Conservation (phyloP, 495 filamentous ascomycete genomes). For the Ascodesmis nigricans region DNA sequence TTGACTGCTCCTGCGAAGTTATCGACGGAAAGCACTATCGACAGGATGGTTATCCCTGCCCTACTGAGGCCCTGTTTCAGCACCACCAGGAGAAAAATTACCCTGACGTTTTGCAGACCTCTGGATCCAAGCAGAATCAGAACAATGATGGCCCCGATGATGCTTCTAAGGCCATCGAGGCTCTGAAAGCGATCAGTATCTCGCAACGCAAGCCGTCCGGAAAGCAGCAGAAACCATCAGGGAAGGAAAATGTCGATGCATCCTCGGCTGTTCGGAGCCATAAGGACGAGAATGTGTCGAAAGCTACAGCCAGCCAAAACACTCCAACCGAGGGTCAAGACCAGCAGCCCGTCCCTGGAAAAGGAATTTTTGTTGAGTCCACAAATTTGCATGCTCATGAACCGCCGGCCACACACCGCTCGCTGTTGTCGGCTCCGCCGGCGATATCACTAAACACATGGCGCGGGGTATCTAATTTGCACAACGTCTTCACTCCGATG, state of each 20-base stretch:
- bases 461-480: neutral
- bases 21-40: constrained; percentile 8
- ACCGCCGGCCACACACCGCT: no score
- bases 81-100: constrained; percentile 9
- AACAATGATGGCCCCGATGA: constrained; percentile 6
- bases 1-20: constrained; percentile 8
- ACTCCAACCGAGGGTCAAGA: no score
- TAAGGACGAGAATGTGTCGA: no score
- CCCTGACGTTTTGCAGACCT: no score
- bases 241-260: constrained; percentile 1
- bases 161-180: constrained; percentile 1
- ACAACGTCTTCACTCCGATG: constrained; percentile 1
- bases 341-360: no score
- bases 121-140: no score
- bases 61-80: constrained; percentile 8
- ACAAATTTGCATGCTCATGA: no score
- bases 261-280: neutral
- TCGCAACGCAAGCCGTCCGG: neutral
- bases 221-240: neutral
- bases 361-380: constrained; percentile 1
- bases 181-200: constrained; percentile 3
- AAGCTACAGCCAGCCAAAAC: no score
- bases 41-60: constrained; percentile 14
- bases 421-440: neutral
- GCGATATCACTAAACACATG: neutral